Evolutionary conservation across 257 asterid species (phyloP), one percentile per base, ranked within the genome.

Genomic region (Solanum pimpinellifolium): DNA sequence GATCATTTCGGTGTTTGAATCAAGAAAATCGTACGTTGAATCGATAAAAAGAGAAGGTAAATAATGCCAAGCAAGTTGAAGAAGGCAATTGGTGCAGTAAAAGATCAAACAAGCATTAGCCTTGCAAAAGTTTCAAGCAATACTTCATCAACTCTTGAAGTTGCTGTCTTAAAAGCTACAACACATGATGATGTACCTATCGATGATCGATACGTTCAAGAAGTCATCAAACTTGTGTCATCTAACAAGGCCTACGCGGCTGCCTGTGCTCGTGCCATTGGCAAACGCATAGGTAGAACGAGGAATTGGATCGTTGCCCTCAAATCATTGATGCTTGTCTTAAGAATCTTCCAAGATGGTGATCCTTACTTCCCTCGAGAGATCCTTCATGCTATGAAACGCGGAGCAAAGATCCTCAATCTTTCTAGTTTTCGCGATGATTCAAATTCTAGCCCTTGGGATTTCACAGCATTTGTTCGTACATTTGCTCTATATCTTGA

Each of bases 351-450:
- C 88, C 99, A 96, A 65, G 98, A 96, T 41, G 98, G 97, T 2
- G 98, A 96, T 89, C 99, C 98, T 10, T 96, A 96, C 80, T 96
- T 96, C 91, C 98, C 99, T 8, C 89, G 98, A n/a, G 98, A 96
- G 88, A 96, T 96, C 83, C 95, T 96, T 65, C 99, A 94, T 62
- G 94, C 98, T 33, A 96, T 96, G 99, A 94, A 94, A 75, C 88
- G 94, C 4, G 99, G 98, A 2, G 94, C 98, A 80, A 93, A 92
- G 90, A 96, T 95, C 25, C 98, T 95, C 85, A 94, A 96, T 39
- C 92, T 94, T 1, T 91, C 98, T 10, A 88, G 92, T 88, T 96
- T 96, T n/a, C 93, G 98, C 0, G 98, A 96, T 35, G 98, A 94
- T 74, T 94, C 98, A 0, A 93, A 92, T 72, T 94, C 98, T 0